Evolutionary conservation across 371 early-diverging fungal genomes (phyloP), one percentile per base, ranked within the genome.

Genomic region (Smittium culicis): DNA sequence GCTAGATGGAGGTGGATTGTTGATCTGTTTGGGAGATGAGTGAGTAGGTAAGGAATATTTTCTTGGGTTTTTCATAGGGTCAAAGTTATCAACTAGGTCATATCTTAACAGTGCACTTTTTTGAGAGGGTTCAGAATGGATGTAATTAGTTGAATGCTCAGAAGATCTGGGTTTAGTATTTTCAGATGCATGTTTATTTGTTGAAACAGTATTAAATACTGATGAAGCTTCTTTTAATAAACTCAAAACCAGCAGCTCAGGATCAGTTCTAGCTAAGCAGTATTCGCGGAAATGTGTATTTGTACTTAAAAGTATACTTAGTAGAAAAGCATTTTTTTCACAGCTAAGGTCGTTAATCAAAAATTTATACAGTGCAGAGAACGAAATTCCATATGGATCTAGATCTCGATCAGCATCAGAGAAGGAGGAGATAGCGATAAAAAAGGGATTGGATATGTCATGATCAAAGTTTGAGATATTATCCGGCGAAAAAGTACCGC

Each of bases 231-330:
- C 35, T 29, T 45, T 28, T 5, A 35, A 28, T 8, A 30, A 35
- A 11, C 16, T 64, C 14, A 64, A 28, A 25, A 29, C 35, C 24
- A 35, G 65, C 32, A 29, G 16, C 30, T 64, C 65, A 20, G 35
- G 33, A 45, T 64, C 33, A 8, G 65, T 32, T 64, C 65, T 64
- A 11, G 65, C 65, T 11, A 64, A 1, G 30, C 33, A 64, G 27
- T 29, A 64, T 35, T 64, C 65, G 5, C 35, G 16, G 35, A 64
- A 64, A 16, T 35, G 14, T 14, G 14, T 5, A 28, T 64, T 64
- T 1, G 33, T 8, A 16, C 24, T 35, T 2, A 64, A 1, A 3
- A 64, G 25, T 11, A 64, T 1, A 34, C 5, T 34, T 45, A 32
- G 20, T 27, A 64, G 3, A 32, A 64, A 35, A 3, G 35, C 65